A percentile compares a stretch with the other conserved stretches of the same genome.
These are phyloP conservation scores for Camelina hispida DNA, from an alignment of 345 rosid genomes.

Conservation along the genomic window DNA sequence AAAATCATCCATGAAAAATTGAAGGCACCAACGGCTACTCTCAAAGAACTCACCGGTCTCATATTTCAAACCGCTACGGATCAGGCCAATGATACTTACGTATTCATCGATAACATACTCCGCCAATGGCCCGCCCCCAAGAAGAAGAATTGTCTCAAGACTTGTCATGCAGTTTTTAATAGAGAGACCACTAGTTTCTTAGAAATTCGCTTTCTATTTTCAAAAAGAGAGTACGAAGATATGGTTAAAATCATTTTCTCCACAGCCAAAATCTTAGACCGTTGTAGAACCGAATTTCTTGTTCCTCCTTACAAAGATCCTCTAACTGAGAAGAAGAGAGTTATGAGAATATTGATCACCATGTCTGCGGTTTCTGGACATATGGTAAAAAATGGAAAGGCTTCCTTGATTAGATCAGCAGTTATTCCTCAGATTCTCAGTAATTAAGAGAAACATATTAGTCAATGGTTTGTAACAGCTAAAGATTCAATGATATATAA, in stretches of 20 bases:
- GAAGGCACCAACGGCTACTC: slow-evolving; percentile 16
- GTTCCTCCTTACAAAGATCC: slow-evolving; percentile 24
- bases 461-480: slow-evolving; percentile 4
- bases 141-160: slow-evolving; percentile 1
- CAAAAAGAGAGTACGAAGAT: not conserved
- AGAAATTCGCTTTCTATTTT: not conserved
- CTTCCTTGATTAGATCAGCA: slow-evolving; percentile 17
- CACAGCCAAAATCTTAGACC: slow-evolving; percentile 12
- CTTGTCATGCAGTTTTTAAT: slow-evolving; percentile 19
- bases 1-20: slow-evolving; percentile 16
- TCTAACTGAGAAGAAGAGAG: slow-evolving; percentile 28
- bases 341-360: slow-evolving; percentile 35
- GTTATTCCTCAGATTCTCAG: not conserved
- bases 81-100: slow-evolving; percentile 25
- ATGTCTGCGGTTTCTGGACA: slow-evolving; percentile 35
- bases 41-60: slow-evolving; percentile 24
- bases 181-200: slow-evolving; percentile 7
- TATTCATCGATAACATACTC: slow-evolving; percentile 30
- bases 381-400: slow-evolving; percentile 1
- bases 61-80: not conserved
- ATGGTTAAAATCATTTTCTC: slow-evolving; percentile 19
- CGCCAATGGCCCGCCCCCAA: slow-evolving; percentile 4
- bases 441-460: not conserved
- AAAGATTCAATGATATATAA: not conserved
- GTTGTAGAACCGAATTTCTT: slow-evolving; percentile 20